phyloP scores from a whole-genome alignment of 257 asterid genomes.

The Salvia splendens region DNA sequence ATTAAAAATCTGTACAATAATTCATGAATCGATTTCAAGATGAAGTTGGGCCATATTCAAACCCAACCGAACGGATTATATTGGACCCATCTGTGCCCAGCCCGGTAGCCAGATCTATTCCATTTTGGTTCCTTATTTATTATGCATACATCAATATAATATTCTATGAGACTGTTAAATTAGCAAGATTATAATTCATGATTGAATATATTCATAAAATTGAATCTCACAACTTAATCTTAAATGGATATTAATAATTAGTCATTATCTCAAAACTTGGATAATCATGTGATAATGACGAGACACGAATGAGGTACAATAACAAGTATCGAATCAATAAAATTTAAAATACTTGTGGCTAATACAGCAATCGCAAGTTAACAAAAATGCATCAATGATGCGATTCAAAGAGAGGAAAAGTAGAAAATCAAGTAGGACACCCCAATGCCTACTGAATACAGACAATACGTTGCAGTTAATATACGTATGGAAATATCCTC shows the following conservation, averaged over 20 bases:
- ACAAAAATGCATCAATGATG: too few species aligned
- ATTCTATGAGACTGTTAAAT: too few species aligned
- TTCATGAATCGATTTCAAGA: not conserved
- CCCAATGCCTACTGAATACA: conserved; percentile 5
- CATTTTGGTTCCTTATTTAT: not conserved
- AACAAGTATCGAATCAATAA: not conserved
- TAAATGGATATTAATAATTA: too few species aligned
- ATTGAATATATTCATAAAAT: too few species aligned
- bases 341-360: not conserved
- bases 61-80: not conserved
- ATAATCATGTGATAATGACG: too few species aligned
- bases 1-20: not conserved
- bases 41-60: not conserved
- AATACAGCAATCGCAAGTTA: too few species aligned
- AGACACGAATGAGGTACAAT: not conserved
- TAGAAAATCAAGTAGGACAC: not conserved
- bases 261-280: too few species aligned
- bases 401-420: not conserved
- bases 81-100: not conserved
- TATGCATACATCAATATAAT: too few species aligned
- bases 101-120: not conserved
- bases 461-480: conserved; percentile 36
- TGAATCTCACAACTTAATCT: too few species aligned
- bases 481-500: conserved; percentile 84
- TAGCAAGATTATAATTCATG: too few species aligned